These are phyloP conservation scores for Pluteus cervinus DNA, from an alignment of 768 basidiomycete species.

Conservation along the genomic window DNA sequence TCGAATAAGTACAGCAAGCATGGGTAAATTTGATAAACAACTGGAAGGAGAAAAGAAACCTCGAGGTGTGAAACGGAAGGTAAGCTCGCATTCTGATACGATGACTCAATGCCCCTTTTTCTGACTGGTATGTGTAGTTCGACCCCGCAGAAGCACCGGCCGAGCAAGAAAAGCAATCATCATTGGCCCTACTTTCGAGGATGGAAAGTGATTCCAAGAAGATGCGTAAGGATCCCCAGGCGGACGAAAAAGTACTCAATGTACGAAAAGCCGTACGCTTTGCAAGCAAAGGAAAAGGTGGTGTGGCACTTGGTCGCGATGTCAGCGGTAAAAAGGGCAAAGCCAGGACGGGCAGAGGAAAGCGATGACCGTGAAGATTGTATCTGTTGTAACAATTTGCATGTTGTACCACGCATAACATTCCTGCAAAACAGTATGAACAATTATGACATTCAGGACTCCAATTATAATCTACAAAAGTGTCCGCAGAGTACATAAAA, in stretches of 20 bases:
- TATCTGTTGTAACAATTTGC: neutral
- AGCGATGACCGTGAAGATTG: constrained; percentile 17
- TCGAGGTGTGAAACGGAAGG: constrained; percentile 90
- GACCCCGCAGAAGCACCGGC: constrained; percentile 70
- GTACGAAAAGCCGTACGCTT: constrained; percentile 82
- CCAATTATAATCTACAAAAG: neutral
- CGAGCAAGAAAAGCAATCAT: constrained; percentile 61
- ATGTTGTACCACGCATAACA: constrained; percentile 1
- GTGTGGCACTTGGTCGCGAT: constrained; percentile 48
- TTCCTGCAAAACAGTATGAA: constrained; percentile 1
- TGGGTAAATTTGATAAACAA: constrained; percentile 90
- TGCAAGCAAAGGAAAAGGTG: constrained; percentile 66
- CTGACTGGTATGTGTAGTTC: constrained; percentile 47
- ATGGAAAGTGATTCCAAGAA: constrained; percentile 73
- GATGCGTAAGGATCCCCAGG: constrained; percentile 37
- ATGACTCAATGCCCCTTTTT: neutral
- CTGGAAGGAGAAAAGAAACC: constrained; percentile 90
- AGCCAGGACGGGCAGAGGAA: constrained; percentile 21
- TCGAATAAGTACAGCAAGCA: constrained; percentile 83
- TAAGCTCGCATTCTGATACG: constrained; percentile 22
- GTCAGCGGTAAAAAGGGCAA: constrained; percentile 23
- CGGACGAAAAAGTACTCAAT: constrained; percentile 63
- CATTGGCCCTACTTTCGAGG: constrained; percentile 69
- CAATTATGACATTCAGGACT: constrained; percentile 3
- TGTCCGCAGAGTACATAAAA: neutral